A percentile compares a stretch with the other conserved stretches of the same genome.
Evolutionary conservation across 208 protist genomes (phyloP).

Genomic region (Acanthamoeba pearcei): DNA sequence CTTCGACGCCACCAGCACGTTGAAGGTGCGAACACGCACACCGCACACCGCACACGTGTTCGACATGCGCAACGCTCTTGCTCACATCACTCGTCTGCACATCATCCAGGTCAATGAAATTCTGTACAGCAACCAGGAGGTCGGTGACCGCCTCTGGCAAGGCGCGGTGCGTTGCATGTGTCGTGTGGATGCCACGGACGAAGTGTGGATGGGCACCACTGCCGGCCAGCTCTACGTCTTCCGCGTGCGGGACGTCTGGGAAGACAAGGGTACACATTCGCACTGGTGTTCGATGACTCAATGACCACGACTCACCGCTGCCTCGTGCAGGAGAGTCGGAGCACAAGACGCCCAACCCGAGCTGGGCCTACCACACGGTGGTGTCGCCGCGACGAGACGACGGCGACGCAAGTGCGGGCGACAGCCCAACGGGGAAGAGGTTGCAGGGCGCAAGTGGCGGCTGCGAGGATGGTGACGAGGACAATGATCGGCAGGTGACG

Average conservation of each 20-base stretch:
- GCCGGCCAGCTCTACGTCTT: conserved; percentile 41
- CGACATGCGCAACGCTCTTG: neutral
- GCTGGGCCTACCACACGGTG: neutral
- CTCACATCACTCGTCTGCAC: neutral
- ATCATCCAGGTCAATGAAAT: conserved; percentile 1
- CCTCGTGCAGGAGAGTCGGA: neutral
- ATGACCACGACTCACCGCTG: neutral
- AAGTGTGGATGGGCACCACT: conserved; percentile 57
- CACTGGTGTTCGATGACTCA: neutral
- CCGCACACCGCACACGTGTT: neutral
- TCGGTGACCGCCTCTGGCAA: neutral
- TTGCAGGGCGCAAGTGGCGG: neutral
- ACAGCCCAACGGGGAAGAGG: neutral
- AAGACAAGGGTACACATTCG: neutral
- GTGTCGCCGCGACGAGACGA: neutral
- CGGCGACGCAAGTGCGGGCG: neutral
- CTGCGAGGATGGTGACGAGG: neutral
- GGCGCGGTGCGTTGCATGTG: conserved; percentile 14
- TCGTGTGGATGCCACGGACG: neutral
- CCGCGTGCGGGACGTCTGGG: neutral
- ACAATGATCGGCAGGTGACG: neutral
- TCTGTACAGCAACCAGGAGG: neutral
- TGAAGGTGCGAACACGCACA: neutral
- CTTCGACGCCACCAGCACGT: neutral
- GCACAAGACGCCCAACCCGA: neutral